phyloP scores from a whole-genome alignment of 2,329 filamentous ascomycete species.

The Neonectria magnoliae region DNA sequence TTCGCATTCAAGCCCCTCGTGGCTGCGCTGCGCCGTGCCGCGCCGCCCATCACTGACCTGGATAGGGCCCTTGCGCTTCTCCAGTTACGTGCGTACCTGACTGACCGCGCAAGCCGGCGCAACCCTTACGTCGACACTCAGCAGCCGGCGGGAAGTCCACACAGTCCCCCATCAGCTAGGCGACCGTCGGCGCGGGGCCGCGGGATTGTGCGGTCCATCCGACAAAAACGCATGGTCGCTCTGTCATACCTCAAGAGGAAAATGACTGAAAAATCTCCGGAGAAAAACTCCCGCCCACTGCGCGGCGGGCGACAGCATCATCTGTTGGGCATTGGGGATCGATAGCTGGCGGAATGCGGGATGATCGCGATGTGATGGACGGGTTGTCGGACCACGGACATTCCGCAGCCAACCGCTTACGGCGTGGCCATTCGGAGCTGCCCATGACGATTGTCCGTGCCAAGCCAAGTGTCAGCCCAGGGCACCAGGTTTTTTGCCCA shows the following conservation, averaged over 20 bases:
- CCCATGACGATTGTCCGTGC: conserved; percentile 11
- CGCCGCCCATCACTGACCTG: conserved; percentile 17
- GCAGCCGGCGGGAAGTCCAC: not conserved
- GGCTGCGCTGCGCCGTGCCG: conserved; percentile 15
- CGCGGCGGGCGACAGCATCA: conserved; percentile 9
- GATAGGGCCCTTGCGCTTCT: not conserved
- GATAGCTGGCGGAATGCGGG: conserved; percentile 4
- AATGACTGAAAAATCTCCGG: not conserved
- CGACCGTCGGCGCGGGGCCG: conserved; percentile 3
- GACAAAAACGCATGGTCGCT: not conserved
- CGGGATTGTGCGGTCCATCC: not conserved
- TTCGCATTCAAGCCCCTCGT: conserved; percentile 13
- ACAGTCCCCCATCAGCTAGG: conserved; percentile 5
- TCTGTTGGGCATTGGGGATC: conserved; percentile 12
- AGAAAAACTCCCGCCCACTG: conserved; percentile 1
- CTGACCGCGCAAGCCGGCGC: conserved; percentile 5
- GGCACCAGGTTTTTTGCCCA: not conserved
- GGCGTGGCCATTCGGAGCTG: conserved; percentile 13
- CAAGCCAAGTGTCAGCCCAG: conserved; percentile 13
- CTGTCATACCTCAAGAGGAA: not conserved
- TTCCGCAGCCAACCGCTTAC: conserved; percentile 23
- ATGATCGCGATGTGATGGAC: not conserved
- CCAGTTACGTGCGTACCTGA: conserved; percentile 1
- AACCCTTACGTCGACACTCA: not conserved
- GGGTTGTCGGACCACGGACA: conserved; percentile 22